Evolutionary conservation across 495 filamentous ascomycete genomes (phyloP), one percentile per base, ranked within the genome.

Genomic region (Cercophora newfieldiana): DNA sequence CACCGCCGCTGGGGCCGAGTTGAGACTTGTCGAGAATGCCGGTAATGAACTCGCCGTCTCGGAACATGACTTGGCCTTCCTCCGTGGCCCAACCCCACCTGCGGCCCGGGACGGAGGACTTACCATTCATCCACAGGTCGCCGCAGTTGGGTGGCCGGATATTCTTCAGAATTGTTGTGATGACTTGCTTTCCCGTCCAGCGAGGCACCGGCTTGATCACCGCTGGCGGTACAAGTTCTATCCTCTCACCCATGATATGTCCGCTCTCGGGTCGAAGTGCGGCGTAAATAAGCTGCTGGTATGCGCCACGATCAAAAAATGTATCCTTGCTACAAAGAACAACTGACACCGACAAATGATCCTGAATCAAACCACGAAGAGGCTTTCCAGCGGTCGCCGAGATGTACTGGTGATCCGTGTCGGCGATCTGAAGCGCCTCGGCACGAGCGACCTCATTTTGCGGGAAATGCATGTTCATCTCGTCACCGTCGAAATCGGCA

Each of bases 381-480:
- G 96, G 96, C 70, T 97, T 96, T 33, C 96, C 96, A 5, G 93
- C 92, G 1, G 96, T 99, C 12, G 88, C 91, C 63, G 93, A 94
- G 55, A 98, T 88, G 75, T 99, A 99, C 70, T 99, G 96, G 72
- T 96, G 91, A 74, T 99, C 94, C 18, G 96, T 97, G 75, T 97
- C 94, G 10, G 96, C 95, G 70, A 99, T 89, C 74, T 90, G 89
- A 59, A 93, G 82, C 2, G 95, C 95, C 78, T 99, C 96, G 2
- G 93, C 88, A 64, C 95, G 85, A 25, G 94, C 96, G 72, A 97
- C 81, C 74, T 97, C 96, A 70, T 96, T 97, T 69, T 99, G 96
- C 10, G 96, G 96, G 74, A 99, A 97, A 76, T 99, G 96, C 95
- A 99, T 96, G 76, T 99, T 99, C 96, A 99, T 99, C 79, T 99